Conservation (phyloP, 2,329 filamentous ascomycete species). For the Calonectria multiphialidica region DNA sequence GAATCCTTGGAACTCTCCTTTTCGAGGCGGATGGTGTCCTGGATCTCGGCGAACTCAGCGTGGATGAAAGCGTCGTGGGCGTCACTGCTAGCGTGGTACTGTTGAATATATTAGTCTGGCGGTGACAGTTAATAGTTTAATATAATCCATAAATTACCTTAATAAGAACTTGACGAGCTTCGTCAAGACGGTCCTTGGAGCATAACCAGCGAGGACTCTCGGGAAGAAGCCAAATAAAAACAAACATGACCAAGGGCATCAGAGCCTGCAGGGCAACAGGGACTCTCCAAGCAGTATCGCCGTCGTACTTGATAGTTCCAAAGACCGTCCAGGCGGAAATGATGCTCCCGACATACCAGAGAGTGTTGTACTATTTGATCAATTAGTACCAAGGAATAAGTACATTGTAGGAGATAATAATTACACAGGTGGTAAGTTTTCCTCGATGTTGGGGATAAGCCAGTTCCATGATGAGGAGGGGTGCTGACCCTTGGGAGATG, state of each 20-base stretch:
- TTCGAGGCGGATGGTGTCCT: constrained; percentile 21
- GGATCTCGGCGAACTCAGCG: constrained; percentile 34
- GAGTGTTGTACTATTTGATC: neutral
- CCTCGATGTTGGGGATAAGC: neutral
- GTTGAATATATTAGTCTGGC: neutral
- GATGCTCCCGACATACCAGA: neutral
- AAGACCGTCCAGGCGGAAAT: neutral
- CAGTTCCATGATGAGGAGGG: neutral
- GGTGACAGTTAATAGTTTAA: too few species aligned
- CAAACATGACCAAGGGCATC: neutral
- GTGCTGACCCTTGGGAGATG: neutral
- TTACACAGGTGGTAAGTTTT: neutral
- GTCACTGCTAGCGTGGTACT: constrained; percentile 35
- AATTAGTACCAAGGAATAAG: neutral
- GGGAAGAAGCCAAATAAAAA: neutral
- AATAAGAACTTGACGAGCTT: constrained; percentile 12
- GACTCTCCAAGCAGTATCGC: neutral
- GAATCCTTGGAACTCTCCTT: neutral
- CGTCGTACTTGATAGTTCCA: neutral
- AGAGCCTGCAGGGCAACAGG: neutral
- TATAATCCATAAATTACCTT: too few species aligned
- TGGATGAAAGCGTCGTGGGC: constrained; percentile 26
- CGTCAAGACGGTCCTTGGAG: constrained; percentile 3
- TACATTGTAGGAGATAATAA: neutral
- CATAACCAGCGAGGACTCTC: neutral